A percentile compares a stretch with the other conserved stretches of the same genome.
phyloP scores from a whole-genome alignment of 306 rosid species.

The Comarum palustre region DNA sequence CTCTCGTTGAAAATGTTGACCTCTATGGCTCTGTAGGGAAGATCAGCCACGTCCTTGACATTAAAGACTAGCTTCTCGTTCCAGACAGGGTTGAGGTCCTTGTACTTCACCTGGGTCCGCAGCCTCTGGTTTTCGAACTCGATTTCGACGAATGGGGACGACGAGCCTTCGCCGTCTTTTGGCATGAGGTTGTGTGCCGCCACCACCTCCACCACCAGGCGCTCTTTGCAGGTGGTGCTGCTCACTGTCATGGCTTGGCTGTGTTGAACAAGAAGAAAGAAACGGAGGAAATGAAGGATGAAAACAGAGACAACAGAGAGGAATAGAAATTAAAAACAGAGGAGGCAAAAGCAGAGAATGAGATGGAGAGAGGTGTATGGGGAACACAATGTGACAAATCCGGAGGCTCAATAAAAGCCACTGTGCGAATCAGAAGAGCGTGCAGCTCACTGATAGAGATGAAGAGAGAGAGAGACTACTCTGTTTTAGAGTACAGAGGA shows the following conservation, averaged over 20 bases:
- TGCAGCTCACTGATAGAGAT: constrained; percentile 12
- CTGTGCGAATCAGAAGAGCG: constrained; percentile 25
- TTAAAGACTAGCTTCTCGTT: constrained; percentile 55
- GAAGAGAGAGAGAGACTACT: neutral
- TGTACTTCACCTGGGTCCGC: constrained; percentile 52
- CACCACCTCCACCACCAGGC: constrained; percentile 54
- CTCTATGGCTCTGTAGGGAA: constrained; percentile 57
- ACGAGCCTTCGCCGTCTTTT: constrained; percentile 60
- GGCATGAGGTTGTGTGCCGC: constrained; percentile 71
- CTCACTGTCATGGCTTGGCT: constrained; percentile 24
- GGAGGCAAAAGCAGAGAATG: neutral
- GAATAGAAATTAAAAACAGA: neutral
- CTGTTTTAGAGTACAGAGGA: neutral
- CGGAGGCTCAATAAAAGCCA: constrained; percentile 26
- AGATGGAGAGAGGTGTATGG: constrained; percentile 5
- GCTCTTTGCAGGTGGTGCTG: constrained; percentile 26
- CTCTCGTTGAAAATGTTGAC: constrained; percentile 54
- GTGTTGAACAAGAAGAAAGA: neutral
- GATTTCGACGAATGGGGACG: constrained; percentile 53
- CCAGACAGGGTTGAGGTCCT: constrained; percentile 60
- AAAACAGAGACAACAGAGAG: constrained; percentile 2
- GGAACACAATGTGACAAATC: constrained; percentile 11
- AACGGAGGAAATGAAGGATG: neutral
- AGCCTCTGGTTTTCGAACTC: constrained; percentile 57
- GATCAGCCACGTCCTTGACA: constrained; percentile 39